Percentiles rank a stretch among this genome's conserved stretches.
Evolutionary conservation across 169 alveolate genomes (phyloP).

Genomic region (Plasmodium knowlesi): DNA sequence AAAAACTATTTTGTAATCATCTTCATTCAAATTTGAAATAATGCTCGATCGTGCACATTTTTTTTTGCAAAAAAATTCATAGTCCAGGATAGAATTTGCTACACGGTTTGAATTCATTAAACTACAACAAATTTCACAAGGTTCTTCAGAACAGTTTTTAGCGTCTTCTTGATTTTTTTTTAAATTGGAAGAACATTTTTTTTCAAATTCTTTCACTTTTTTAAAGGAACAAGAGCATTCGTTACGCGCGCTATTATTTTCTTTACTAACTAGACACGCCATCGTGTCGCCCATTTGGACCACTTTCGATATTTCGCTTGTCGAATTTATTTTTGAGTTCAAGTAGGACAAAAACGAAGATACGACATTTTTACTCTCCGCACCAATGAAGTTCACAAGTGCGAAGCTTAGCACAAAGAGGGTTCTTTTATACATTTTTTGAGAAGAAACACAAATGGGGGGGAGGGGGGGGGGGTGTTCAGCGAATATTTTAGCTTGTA

Average conservation of each 20-base stretch:
- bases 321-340: constrained; percentile 49
- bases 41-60: constrained; percentile 55
- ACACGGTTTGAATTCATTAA: constrained; percentile 25
- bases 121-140: constrained; percentile 74
- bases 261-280: constrained; percentile 39
- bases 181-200: constrained; percentile 55
- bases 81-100: constrained; percentile 49
- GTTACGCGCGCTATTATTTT: constrained; percentile 6
- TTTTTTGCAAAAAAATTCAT: constrained; percentile 58
- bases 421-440: constrained; percentile 42
- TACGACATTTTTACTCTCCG: constrained; percentile 44
- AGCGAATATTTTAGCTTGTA: neutral
- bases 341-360: constrained; percentile 46
- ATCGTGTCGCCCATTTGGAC: constrained; percentile 55
- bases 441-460: neutral
- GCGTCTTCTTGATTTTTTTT: constrained; percentile 75
- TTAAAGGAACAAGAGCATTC: constrained; percentile 71
- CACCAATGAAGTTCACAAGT: constrained; percentile 1
- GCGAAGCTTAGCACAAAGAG: constrained; percentile 9
- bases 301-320: constrained; percentile 59
- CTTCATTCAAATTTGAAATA: constrained; percentile 21
- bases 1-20: constrained; percentile 63
- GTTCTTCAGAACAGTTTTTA: constrained; percentile 70
- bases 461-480: neutral
- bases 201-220: constrained; percentile 62